phyloP scores from a whole-genome alignment of 805 yeast genomes.

The Yarrowia yakushimensis region DNA sequence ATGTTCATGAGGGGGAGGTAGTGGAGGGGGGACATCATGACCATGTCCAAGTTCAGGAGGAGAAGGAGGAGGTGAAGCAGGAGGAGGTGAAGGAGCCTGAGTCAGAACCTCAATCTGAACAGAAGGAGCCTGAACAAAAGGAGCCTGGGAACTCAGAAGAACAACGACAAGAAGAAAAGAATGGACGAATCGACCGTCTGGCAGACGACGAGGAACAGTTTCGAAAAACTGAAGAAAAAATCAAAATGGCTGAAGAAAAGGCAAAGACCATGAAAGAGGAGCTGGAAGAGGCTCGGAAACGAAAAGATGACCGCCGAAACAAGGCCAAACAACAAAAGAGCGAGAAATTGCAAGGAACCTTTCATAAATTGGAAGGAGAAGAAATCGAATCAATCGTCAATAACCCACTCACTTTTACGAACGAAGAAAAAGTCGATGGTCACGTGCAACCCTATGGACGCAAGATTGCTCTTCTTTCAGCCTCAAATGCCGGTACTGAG shows the following conservation, averaged over 20 bases:
- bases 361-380: constrained; percentile 13
- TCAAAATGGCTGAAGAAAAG: neutral
- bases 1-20: constrained; percentile 1
- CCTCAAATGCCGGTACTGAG: constrained; percentile 33
- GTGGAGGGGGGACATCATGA: neutral
- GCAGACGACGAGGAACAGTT: constrained; percentile 11
- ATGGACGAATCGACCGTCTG: constrained; percentile 30
- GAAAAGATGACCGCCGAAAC: constrained; percentile 21
- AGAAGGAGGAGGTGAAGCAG: neutral
- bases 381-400: constrained; percentile 6
- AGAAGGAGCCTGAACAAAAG: neutral
- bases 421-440: constrained; percentile 12
- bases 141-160: constrained; percentile 3
- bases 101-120: neutral
- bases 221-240: neutral
- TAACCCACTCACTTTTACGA: constrained; percentile 4
- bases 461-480: constrained; percentile 31
- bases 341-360: neutral
- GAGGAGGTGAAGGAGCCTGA: constrained; percentile 34
- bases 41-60: neutral
- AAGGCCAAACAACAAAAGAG: constrained; percentile 7
- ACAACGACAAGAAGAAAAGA: constrained; percentile 7
- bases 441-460: constrained; percentile 21
- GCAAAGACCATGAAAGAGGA: constrained; percentile 19
- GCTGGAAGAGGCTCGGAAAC: constrained; percentile 3